Evolutionary conservation across 148 eudicot species (phyloP).

Genomic region (Chenopodium berlandieri): DNA sequence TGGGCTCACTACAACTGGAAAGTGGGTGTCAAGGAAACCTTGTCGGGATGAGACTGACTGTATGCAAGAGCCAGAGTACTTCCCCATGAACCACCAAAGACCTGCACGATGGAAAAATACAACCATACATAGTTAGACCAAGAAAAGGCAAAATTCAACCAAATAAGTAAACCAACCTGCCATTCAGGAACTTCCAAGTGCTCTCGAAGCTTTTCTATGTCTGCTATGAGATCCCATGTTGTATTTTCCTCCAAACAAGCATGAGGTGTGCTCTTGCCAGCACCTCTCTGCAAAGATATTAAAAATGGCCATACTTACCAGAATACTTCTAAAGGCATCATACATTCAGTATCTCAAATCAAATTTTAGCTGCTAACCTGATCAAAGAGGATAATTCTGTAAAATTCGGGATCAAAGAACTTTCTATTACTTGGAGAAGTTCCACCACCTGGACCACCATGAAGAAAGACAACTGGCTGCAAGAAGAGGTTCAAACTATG

Average conservation of each 20-base stretch:
- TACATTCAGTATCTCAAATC: not conserved
- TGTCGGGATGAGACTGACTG: constrained; percentile 88
- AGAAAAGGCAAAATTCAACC: not conserved
- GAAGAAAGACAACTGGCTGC: constrained; percentile 97
- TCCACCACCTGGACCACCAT: constrained; percentile 99
- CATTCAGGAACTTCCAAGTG: constrained; percentile 88
- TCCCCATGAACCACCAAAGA: constrained; percentile 99
- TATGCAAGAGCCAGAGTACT: constrained; percentile 98
- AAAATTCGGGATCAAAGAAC: constrained; percentile 92
- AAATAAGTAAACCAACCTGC: constrained; percentile 56
- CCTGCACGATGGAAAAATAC: constrained; percentile 42
- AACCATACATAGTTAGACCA: constrained; percentile 2
- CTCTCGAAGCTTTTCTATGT: constrained; percentile 83
- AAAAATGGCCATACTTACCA: not conserved
- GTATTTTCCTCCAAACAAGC: constrained; percentile 85
- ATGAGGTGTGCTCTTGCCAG: constrained; percentile 96
- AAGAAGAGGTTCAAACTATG: constrained; percentile 18
- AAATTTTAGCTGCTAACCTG: constrained; percentile 50
- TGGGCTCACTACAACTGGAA: constrained; percentile 6
- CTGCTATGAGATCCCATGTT: constrained; percentile 93
- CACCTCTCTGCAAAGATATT: constrained; percentile 66
- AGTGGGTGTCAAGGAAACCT: constrained; percentile 35
- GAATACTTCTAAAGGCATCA: not conserved
- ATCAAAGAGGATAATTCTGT: constrained; percentile 86
- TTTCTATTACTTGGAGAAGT: constrained; percentile 86